phyloP scores from a whole-genome alignment of 495 filamentous ascomycete genomes.

The Xylaria acuta region DNA sequence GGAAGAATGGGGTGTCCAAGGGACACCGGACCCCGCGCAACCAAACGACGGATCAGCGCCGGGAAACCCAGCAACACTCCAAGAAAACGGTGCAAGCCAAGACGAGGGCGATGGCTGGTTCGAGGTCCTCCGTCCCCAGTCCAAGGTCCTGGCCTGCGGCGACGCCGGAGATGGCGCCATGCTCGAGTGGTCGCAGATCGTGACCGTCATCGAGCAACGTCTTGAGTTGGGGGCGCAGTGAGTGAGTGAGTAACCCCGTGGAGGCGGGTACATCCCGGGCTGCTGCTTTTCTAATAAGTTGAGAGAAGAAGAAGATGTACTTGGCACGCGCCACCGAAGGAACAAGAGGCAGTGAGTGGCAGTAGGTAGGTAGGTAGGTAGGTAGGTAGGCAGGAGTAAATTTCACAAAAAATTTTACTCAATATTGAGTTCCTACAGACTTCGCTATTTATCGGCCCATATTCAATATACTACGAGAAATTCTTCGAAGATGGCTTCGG shows the following conservation, averaged over 20 bases:
- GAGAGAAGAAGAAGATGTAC: conserved; percentile 5
- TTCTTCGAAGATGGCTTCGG: too few relatives aligned
- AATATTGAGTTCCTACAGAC: background rate
- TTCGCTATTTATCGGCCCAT: background rate
- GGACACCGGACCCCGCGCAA: background rate
- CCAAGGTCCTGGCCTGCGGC: conserved; percentile 82
- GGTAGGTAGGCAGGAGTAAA: background rate
- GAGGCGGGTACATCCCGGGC: background rate
- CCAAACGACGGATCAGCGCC: background rate
- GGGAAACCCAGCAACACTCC: background rate
- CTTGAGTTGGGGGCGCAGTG: conserved; percentile 41
- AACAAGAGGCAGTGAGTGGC: background rate
- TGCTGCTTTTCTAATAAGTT: background rate
- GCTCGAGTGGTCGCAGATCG: conserved; percentile 77
- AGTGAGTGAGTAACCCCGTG: background rate
- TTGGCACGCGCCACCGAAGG: background rate
- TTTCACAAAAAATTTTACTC: background rate
- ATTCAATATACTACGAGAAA: background rate
- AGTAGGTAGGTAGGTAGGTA: background rate
- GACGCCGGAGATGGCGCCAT: conserved; percentile 79
- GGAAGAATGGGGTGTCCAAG: conserved; percentile 71
- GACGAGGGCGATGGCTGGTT: conserved; percentile 70
- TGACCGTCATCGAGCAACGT: conserved; percentile 61
- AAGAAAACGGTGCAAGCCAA: conserved; percentile 40
- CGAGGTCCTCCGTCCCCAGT: conserved; percentile 66